phyloP scores from a whole-genome alignment of 2,329 filamentous ascomycete genomes.

The Trichoderma lentiforme region DNA sequence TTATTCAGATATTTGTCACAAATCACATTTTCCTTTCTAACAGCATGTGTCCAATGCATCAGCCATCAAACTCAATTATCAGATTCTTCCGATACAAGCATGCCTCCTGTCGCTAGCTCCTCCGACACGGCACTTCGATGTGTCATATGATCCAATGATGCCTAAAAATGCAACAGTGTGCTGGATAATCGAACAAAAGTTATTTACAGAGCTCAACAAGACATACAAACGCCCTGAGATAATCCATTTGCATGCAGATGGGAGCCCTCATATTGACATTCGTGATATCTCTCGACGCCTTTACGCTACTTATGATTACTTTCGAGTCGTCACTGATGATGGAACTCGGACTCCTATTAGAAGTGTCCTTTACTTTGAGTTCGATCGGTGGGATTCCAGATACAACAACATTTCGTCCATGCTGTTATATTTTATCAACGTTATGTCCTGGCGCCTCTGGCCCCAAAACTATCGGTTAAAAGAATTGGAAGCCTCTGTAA shows the following conservation, averaged over 20 bases:
- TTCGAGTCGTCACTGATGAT: not conserved
- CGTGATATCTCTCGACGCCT: not conserved
- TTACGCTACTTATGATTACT: not conserved
- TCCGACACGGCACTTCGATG: not conserved
- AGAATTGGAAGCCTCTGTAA: not conserved
- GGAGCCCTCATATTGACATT: not conserved
- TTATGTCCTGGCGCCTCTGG: not conserved
- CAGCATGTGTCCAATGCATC: not conserved
- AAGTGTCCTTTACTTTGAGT: not conserved
- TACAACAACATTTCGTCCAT: not conserved
- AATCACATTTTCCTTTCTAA: too few relatives aligned
- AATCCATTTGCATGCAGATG: not conserved
- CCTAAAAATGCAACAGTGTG: not conserved
- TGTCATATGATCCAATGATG: not conserved
- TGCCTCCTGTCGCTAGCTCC: not conserved
- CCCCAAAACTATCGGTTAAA: rapidly evolving
- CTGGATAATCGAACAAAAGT: not conserved
- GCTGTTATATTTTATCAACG: not conserved
- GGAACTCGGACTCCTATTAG: not conserved
- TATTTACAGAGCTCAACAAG: not conserved
- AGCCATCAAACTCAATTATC: not conserved
- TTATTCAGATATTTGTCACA: too few relatives aligned
- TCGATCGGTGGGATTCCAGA: not conserved
- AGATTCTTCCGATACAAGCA: not conserved
- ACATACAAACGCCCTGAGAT: not conserved